Evolutionary conservation across 75 land plant genomes (phyloP).

Genomic region (Gnetum montanum): DNA sequence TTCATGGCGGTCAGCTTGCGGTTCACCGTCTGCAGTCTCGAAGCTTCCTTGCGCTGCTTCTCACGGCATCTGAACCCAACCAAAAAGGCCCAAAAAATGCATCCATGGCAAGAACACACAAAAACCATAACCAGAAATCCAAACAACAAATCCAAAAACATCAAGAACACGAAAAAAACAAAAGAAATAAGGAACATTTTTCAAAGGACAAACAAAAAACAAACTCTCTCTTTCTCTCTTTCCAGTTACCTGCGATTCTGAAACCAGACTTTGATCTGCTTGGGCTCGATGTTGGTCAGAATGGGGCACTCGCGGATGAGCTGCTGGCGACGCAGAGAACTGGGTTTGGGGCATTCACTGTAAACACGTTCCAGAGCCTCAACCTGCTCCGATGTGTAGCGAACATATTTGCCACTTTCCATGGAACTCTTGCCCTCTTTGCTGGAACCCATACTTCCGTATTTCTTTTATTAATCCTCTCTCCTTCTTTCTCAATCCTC

Average conservation of each 20-base stretch:
- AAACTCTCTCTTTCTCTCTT: background rate
- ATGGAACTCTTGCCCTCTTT: slow-evolving; percentile 3
- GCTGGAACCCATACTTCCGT: background rate
- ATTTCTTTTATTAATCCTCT: background rate
- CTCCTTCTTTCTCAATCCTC: background rate
- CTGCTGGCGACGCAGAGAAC: slow-evolving; percentile 88
- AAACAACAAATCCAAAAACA: slow-evolving; percentile 20
- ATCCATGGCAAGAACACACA: background rate
- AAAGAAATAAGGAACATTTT: background rate
- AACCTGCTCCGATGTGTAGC: slow-evolving; percentile 94
- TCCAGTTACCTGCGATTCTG: slow-evolving; percentile 82
- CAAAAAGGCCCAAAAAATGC: background rate
- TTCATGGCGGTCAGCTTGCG: slow-evolving; percentile 71
- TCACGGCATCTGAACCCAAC: slow-evolving; percentile 49
- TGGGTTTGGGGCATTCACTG: slow-evolving; percentile 92
- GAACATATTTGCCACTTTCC: slow-evolving; percentile 11
- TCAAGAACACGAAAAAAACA: slow-evolving; percentile 20
- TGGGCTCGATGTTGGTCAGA: slow-evolving; percentile 89
- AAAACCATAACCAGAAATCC: slow-evolving; percentile 20
- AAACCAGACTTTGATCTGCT: slow-evolving; percentile 99
- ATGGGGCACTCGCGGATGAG: slow-evolving; percentile 91
- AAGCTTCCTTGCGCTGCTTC: slow-evolving; percentile 69
- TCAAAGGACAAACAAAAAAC: background rate
- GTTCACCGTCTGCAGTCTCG: slow-evolving; percentile 63
- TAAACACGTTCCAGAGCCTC: slow-evolving; percentile 94